A percentile compares a stretch with the other conserved stretches of the same genome.
Conservation (phyloP, 176 grass and related monocot species). For the Olyra latifolia region DNA sequence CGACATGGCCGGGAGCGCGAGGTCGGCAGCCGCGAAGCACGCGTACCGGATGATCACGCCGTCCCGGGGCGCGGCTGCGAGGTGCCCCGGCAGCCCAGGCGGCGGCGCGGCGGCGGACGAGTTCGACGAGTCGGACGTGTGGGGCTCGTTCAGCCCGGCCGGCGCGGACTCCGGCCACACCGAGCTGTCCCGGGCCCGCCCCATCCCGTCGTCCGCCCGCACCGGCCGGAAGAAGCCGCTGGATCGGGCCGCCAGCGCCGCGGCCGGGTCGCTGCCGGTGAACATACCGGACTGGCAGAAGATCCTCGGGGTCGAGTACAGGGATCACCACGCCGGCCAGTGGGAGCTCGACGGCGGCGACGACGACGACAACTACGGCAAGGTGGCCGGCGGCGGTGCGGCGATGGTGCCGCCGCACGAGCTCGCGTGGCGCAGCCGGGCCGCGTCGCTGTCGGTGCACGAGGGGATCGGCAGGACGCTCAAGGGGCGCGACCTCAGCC, state of each 20-base stretch:
- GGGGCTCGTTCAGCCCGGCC: constrained; percentile 35
- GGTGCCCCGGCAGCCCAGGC: constrained; percentile 31
- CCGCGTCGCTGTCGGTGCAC: constrained; percentile 76
- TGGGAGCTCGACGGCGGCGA: constrained; percentile 43
- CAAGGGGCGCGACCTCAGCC: constrained; percentile 92
- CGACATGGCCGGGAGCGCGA: constrained; percentile 56
- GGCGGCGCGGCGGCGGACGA: constrained; percentile 38
- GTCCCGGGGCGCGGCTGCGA: constrained; percentile 26
- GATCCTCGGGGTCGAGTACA: constrained; percentile 67
- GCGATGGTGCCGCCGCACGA: constrained; percentile 79
- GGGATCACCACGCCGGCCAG: constrained; percentile 29
- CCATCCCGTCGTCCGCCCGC: constrained; percentile 34
- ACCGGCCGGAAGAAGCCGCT: constrained; percentile 29
- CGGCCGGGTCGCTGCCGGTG: constrained; percentile 63
- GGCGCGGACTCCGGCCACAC: background rate
- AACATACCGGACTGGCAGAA: constrained; percentile 93
- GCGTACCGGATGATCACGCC: constrained; percentile 69
- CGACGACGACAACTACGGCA: background rate
- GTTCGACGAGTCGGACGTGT: constrained; percentile 87
- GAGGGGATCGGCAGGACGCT: constrained; percentile 90
- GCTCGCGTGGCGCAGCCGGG: constrained; percentile 63
- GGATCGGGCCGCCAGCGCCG: background rate
- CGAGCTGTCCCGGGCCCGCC: background rate
- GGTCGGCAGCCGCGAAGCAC: constrained; percentile 50
- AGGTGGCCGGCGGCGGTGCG: background rate